A percentile compares a stretch with the other conserved stretches of the same genome.
phyloP scores from a whole-genome alignment of 2,329 filamentous ascomycete genomes.

The Penicillium sp. region DNA sequence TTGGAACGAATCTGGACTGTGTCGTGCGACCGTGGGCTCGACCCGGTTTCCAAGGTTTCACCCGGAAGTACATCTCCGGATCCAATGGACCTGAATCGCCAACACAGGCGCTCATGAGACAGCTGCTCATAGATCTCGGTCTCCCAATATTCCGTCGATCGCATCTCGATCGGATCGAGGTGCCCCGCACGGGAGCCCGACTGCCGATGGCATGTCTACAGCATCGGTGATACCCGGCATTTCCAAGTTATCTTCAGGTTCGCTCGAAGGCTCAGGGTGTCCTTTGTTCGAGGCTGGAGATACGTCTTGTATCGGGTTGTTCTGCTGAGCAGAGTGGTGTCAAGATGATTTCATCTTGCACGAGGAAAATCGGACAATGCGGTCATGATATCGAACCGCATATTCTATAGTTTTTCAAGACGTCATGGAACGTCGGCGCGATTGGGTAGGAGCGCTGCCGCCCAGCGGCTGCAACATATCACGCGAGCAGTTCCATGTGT shows the following conservation, averaged over 20 bases:
- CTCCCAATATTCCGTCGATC: background rate
- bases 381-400: background rate
- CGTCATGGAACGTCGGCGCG: conserved; percentile 26
- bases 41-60: background rate
- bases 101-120: background rate
- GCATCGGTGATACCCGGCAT: background rate
- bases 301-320: background rate
- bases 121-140: background rate
- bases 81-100: background rate
- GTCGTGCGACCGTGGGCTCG: background rate
- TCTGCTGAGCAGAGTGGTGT: background rate
- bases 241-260: background rate
- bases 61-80: background rate
- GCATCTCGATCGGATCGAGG: background rate
- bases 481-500: conserved; percentile 23
- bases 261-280: background rate
- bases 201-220: background rate
- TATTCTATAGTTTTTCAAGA: conserved; percentile 11
- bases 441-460: conserved; percentile 13
- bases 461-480: conserved; percentile 23
- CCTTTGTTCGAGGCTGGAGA: background rate
- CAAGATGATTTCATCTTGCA: background rate
- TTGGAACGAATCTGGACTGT: background rate
- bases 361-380: background rate
- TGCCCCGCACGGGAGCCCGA: background rate